phyloP scores from a whole-genome alignment of 352 stramenopile species.

The Phytophthora sp. region DNA sequence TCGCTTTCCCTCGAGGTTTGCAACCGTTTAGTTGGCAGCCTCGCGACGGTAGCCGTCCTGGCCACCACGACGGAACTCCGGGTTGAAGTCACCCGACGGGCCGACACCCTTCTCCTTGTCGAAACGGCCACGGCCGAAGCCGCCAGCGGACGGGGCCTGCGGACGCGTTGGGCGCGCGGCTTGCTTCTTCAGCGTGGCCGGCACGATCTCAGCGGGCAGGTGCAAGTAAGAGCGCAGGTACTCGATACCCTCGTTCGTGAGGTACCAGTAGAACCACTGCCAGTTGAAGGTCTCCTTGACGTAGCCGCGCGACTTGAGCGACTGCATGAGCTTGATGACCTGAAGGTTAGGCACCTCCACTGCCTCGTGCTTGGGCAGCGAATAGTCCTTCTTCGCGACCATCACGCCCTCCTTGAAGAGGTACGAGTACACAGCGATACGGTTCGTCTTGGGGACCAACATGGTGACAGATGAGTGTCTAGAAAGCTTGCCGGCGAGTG shows the following conservation, averaged over 20 bases:
- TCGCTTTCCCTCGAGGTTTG: slow-evolving; percentile 37
- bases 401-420: slow-evolving; percentile 96
- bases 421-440: slow-evolving; percentile 99
- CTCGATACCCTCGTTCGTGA: slow-evolving; percentile 99
- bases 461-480: slow-evolving; percentile 66
- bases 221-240: slow-evolving; percentile 99
- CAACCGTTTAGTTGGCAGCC: slow-evolving; percentile 77
- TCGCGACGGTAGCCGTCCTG: slow-evolving; percentile 90
- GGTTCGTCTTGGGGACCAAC: slow-evolving; percentile 98
- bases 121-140: slow-evolving; percentile 86
- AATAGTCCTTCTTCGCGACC: slow-evolving; percentile 91
- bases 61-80: slow-evolving; percentile 84
- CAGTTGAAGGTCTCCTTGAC: slow-evolving; percentile 99
- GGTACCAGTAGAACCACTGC: slow-evolving; percentile 99
- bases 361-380: slow-evolving; percentile 93
- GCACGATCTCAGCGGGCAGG: slow-evolving; percentile 98
- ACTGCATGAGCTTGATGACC: slow-evolving; percentile 99
- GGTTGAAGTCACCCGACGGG: slow-evolving; percentile 89
- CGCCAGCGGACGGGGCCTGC: slow-evolving; percentile 72
- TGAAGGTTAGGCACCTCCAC: slow-evolving; percentile 99
- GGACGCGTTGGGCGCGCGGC: slow-evolving; percentile 81
- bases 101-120: slow-evolving; percentile 92
- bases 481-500: slow-evolving; percentile 91
- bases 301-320: slow-evolving; percentile 96
- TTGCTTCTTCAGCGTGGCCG: slow-evolving; percentile 98